These are phyloP conservation scores for Piper betle DNA, from an alignment of 164 flowering plant genomes.

Conservation along the genomic window DNA sequence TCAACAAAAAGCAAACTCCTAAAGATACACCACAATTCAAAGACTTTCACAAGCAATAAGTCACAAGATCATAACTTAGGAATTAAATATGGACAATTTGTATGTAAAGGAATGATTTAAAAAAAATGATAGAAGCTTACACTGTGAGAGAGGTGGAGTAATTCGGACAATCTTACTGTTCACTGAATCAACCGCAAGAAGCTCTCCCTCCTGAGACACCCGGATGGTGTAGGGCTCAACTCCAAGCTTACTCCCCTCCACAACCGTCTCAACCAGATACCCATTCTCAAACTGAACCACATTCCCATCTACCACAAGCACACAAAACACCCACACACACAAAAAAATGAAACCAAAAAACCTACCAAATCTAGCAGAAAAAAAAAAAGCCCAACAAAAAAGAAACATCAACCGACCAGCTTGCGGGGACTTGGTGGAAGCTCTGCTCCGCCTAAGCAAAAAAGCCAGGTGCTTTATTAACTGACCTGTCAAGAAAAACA, in stretches of 20 bases:
- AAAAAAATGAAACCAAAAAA: conserved; percentile 4
- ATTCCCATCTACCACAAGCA: conserved; percentile 44
- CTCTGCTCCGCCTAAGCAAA: conserved; percentile 61
- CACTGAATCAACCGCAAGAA: conserved; percentile 74
- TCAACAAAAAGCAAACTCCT: neutral
- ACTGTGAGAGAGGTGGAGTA: conserved; percentile 89
- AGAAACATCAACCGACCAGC: conserved; percentile 31
- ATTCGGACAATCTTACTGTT: conserved; percentile 81
- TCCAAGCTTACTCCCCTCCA: conserved; percentile 80
- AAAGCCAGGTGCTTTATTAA: conserved; percentile 67
- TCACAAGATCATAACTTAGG: neutral
- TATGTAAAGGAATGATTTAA: neutral
- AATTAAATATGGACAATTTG: neutral
- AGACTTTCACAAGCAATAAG: no score
- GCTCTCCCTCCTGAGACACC: conserved; percentile 82
- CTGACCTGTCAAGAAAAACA: conserved; percentile 32
- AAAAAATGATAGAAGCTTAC: conserved; percentile 24
- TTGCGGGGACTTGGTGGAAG: conserved; percentile 54
- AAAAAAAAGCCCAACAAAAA: neutral
- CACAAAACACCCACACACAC: conserved; percentile 5
- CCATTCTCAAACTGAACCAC: conserved; percentile 85
- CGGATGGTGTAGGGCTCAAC: conserved; percentile 69
- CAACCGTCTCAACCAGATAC: conserved; percentile 86
- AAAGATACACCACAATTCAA: neutral
- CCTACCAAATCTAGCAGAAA: conserved; percentile 8